These are phyloP conservation scores for Termitomyces sp. DNA, from an alignment of 768 basidiomycete genomes.

Conservation along the genomic window DNA sequence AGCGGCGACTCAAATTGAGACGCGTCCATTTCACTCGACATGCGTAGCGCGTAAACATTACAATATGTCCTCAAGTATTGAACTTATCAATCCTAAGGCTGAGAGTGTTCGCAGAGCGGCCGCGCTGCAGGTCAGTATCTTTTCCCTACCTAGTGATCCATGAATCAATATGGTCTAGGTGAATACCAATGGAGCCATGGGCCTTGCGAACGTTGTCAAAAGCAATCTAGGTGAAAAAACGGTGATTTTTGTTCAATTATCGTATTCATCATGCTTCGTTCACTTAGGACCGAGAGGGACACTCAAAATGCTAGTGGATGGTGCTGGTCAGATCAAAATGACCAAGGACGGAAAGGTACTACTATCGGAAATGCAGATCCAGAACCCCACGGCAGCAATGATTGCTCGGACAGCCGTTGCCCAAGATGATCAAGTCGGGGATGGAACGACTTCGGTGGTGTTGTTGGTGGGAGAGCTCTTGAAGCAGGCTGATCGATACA, in stretches of 20 bases:
- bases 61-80: conserved; percentile 71
- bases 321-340: conserved; percentile 98
- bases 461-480: conserved; percentile 92
- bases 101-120: conserved; percentile 89
- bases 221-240: conserved; percentile 78
- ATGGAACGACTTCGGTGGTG: conserved; percentile 97
- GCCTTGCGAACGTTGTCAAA: conserved; percentile 95
- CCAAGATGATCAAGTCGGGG: conserved; percentile 98
- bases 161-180: conserved; percentile 45
- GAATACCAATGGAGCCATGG: conserved; percentile 92
- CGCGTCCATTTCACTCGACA: conserved; percentile 16
- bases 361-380: conserved; percentile 99
- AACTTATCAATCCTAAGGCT: conserved; percentile 95
- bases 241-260: background rate
- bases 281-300: conserved; percentile 87
- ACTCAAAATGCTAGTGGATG: conserved; percentile 99
- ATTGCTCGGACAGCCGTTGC: conserved; percentile 98
- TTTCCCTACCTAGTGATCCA: background rate
- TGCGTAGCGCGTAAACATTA: conserved; percentile 18
- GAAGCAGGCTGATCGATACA: conserved; percentile 97
- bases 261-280: conserved; percentile 4
- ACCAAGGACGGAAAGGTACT: conserved; percentile 99
- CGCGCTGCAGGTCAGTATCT: conserved; percentile 70
- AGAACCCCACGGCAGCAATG: conserved; percentile 99
- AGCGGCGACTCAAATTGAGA: conserved; percentile 23